These are phyloP conservation scores for Colletotrichum tropicicola DNA, from an alignment of 2,329 filamentous ascomycete species.

Conservation along the genomic window DNA sequence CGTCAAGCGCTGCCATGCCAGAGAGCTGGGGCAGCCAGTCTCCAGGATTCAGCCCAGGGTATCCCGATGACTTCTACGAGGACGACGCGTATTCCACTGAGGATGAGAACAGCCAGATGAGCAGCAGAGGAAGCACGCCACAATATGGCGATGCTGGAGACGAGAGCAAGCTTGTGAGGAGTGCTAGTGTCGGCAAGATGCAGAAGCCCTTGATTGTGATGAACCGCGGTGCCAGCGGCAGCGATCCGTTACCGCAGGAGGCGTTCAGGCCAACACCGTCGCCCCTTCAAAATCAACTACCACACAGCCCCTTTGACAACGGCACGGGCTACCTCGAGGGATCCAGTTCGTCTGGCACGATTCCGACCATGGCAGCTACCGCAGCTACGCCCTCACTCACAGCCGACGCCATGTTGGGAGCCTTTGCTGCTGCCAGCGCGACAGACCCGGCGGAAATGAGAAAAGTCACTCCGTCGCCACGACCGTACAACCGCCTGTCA, in stretches of 20 bases:
- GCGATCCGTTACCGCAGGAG: constrained; percentile 21
- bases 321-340: constrained; percentile 57
- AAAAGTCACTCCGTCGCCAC: constrained; percentile 36
- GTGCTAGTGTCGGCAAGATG: constrained; percentile 69
- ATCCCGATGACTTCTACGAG: constrained; percentile 60
- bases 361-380: constrained; percentile 40
- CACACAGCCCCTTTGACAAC: constrained; percentile 45
- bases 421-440: constrained; percentile 58
- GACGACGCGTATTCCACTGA: constrained; percentile 53
- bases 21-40: constrained; percentile 69
- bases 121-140: constrained; percentile 40
- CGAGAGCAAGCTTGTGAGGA: constrained; percentile 66
- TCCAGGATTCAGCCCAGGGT: constrained; percentile 52
- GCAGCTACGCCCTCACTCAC: constrained; percentile 41
- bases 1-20: constrained; percentile 78
- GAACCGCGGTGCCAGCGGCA: constrained; percentile 39
- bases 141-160: constrained; percentile 58
- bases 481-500: constrained; percentile 57
- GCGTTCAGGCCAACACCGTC: constrained; percentile 40
- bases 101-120: constrained; percentile 36
- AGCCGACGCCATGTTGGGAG: constrained; percentile 58
- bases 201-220: constrained; percentile 66
- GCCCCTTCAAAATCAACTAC: constrained; percentile 45
- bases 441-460: constrained; percentile 47
- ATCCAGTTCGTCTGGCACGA: constrained; percentile 54